A percentile compares a stretch with the other conserved stretches of the same genome.
Evolutionary conservation across 2,329 filamentous ascomycete genomes (phyloP).

Genomic region (Botrytis cinerea): DNA sequence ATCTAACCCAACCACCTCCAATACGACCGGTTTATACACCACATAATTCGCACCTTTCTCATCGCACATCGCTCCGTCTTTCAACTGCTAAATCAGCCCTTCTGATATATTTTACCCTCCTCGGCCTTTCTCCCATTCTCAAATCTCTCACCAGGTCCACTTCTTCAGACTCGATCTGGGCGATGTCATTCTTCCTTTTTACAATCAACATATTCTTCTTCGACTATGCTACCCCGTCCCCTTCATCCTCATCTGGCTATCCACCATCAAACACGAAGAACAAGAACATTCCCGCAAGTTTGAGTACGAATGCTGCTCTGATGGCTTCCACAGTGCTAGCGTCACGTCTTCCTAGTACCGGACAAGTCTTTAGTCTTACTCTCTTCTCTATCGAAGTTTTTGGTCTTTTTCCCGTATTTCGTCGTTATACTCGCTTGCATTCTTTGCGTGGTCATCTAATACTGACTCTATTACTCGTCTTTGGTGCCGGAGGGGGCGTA

Average conservation of each 20-base stretch:
- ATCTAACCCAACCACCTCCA: constrained; percentile 55
- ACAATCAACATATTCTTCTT: constrained; percentile 98
- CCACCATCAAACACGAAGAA: constrained; percentile 24
- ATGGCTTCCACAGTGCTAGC: constrained; percentile 96
- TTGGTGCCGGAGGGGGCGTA: constrained; percentile 78
- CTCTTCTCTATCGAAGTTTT: constrained; percentile 98
- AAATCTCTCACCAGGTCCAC: constrained; percentile 95
- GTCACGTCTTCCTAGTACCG: constrained; percentile 83
- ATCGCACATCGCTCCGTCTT: constrained; percentile 61
- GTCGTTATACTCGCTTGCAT: constrained; percentile 80
- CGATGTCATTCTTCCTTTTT: constrained; percentile 89
- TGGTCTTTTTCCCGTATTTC: constrained; percentile 94
- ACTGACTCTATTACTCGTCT: constrained; percentile 74
- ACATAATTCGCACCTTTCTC: constrained; percentile 33
- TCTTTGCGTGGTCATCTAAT: constrained; percentile 79
- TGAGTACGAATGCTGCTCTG: constrained; percentile 92
- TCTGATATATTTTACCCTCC: constrained; percentile 87
- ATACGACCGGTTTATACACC: constrained; percentile 48
- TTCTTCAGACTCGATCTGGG: constrained; percentile 94
- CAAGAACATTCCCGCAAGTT: constrained; percentile 52
- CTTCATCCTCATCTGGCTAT: constrained; percentile 51
- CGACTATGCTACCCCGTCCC: constrained; percentile 70
- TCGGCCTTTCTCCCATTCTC: constrained; percentile 90
- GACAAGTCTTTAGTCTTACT: constrained; percentile 91
- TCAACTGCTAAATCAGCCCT: constrained; percentile 89